Percentiles rank a stretch among this genome's conserved stretches.
Conservation (phyloP, 2,329 filamentous ascomycete species). For the Rhynchosporium agropyri region DNA sequence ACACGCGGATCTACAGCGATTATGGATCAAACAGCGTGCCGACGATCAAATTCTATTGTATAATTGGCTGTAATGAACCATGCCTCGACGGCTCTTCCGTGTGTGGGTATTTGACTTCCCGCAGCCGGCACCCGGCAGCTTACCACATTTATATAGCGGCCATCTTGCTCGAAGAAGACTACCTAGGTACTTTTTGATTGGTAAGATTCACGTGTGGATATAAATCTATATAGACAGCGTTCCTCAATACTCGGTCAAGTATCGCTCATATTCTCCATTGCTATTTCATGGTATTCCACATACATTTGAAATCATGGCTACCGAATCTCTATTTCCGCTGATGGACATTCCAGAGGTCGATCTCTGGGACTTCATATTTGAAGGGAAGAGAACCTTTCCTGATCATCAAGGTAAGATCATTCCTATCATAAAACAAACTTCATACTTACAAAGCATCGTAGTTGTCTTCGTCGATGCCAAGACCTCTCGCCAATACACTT, state of each 20-base stretch:
- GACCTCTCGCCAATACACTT: constrained; percentile 68
- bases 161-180: no score
- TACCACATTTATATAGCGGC: no score
- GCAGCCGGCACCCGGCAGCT: no score
- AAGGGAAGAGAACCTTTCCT: constrained; percentile 63
- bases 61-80: no score
- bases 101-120: no score
- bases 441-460: constrained; percentile 2
- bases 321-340: constrained; percentile 8
- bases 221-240: not conserved
- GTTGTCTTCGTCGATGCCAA: constrained; percentile 49
- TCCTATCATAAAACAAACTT: not conserved
- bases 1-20: no score
- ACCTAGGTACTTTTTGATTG: no score
- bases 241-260: not conserved
- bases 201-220: no score
- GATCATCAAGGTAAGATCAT: constrained; percentile 66
- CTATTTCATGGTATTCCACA: not conserved
- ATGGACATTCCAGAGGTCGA: constrained; percentile 73
- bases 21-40: no score
- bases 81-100: no score
- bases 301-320: constrained; percentile 13
- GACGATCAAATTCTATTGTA: no score
- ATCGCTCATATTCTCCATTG: not conserved
- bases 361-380: constrained; percentile 76